Percentiles rank a stretch among this genome's conserved stretches.
Conservation (phyloP, 345 rosid species). For the Turritis glabra region DNA sequence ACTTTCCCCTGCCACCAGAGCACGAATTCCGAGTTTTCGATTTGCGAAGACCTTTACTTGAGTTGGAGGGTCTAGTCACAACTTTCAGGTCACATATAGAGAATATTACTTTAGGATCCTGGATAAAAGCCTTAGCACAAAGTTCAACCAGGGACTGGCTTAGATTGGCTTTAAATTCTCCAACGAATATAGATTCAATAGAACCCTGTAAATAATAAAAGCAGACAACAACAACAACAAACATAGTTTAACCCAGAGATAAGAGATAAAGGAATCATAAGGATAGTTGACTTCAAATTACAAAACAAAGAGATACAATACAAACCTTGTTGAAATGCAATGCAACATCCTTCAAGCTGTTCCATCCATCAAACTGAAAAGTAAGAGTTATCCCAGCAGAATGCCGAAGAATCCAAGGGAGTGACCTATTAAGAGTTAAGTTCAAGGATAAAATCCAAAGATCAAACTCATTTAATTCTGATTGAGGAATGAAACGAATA, state of each 20-base stretch:
- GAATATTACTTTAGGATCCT: slow-evolving; percentile 87
- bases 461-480: slow-evolving; percentile 1
- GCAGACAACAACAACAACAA: background rate
- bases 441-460: background rate
- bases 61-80: slow-evolving; percentile 63
- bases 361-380: slow-evolving; percentile 84
- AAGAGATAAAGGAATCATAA: background rate
- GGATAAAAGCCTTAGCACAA: slow-evolving; percentile 71
- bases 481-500: background rate
- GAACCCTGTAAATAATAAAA: slow-evolving; percentile 76
- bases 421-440: slow-evolving; percentile 45
- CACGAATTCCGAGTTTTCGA: slow-evolving; percentile 50
- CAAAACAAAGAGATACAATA: slow-evolving; percentile 5
- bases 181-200: slow-evolving; percentile 76
- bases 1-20: slow-evolving; percentile 70
- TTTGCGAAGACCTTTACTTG: slow-evolving; percentile 58
- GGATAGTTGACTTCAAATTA: background rate
- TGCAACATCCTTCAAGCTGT: slow-evolving; percentile 68
- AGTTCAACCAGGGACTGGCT: slow-evolving; percentile 89
- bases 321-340: slow-evolving; percentile 84
- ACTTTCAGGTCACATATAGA: slow-evolving; percentile 78
- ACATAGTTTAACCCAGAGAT: background rate
- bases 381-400: slow-evolving; percentile 68
- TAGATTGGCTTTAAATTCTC: slow-evolving; percentile 77
- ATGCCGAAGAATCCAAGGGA: slow-evolving; percentile 73